Percentiles rank a stretch among this genome's conserved stretches.
These are phyloP conservation scores for Trichoderma sp. DNA, from an alignment of 2,329 filamentous ascomycete species.

Conservation along the genomic window DNA sequence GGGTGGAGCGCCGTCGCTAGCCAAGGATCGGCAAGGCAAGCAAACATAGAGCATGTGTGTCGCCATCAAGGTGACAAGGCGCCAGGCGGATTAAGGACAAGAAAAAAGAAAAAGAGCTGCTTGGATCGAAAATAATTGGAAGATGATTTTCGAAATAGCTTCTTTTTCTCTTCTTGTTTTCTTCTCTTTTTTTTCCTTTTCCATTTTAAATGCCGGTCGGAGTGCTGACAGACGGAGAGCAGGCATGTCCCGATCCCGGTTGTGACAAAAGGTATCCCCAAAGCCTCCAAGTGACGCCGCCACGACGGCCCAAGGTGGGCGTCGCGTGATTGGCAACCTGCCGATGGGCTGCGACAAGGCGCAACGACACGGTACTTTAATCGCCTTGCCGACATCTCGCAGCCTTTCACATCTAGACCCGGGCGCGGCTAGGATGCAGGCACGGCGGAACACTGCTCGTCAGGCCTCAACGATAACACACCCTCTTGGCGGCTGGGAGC, in stretches of 20 bases:
- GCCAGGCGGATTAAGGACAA: slow-evolving; percentile 7
- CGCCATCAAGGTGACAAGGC: slow-evolving; percentile 6
- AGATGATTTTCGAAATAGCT: neutral
- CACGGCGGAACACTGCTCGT: slow-evolving; percentile 12
- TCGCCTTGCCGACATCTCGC: slow-evolving; percentile 16
- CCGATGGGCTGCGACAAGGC: slow-evolving; percentile 16
- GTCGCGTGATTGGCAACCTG: slow-evolving; percentile 14
- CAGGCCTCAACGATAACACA: slow-evolving; percentile 1
- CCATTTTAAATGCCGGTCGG: neutral
- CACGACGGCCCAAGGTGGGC: slow-evolving; percentile 8
- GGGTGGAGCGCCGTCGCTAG: slow-evolving; percentile 12
- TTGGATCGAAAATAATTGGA: neutral
- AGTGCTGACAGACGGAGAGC: neutral
- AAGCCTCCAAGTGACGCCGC: slow-evolving; percentile 5
- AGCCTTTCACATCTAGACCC: slow-evolving; percentile 17
- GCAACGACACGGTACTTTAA: slow-evolving; percentile 15
- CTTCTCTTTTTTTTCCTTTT: neutral
- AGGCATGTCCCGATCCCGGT: neutral
- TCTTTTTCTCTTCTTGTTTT: neutral
- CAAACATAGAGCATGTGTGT: slow-evolving; percentile 15
- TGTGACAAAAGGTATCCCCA: neutral
- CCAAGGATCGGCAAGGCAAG: slow-evolving; percentile 16
- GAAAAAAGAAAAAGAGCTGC: neutral
- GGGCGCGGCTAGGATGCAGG: slow-evolving; percentile 15
- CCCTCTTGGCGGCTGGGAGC: slow-evolving; percentile 10